Conservation (phyloP, 176 grass and related monocot species). For the Musa troglodytarum region DNA sequence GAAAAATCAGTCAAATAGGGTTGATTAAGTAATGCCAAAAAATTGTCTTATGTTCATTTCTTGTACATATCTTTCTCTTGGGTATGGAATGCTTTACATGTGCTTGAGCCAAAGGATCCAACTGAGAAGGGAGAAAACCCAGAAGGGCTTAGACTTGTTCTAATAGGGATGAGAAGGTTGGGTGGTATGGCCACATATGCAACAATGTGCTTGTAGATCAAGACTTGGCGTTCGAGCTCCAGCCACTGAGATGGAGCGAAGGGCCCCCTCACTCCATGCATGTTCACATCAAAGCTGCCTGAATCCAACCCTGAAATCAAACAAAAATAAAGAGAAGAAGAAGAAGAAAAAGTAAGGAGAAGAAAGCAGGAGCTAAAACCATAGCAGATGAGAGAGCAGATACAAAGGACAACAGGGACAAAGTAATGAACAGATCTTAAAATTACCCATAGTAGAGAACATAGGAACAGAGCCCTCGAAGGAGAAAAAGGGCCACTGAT, state of each 20-base stretch:
- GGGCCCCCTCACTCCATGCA: slow-evolving; percentile 54
- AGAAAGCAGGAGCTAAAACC: not conserved
- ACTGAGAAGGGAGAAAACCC: slow-evolving; percentile 22
- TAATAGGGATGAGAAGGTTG: slow-evolving; percentile 65
- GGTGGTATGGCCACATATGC: slow-evolving; percentile 73
- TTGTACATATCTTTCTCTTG: not conserved
- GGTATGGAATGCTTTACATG: slow-evolving; percentile 7
- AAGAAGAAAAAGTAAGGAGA: not conserved
- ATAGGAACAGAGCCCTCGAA: not conserved
- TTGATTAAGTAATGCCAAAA: not conserved
- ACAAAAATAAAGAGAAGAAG: not conserved
- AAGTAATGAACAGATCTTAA: not conserved
- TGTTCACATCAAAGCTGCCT: slow-evolving; percentile 35
- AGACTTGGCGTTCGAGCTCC: slow-evolving; percentile 86
- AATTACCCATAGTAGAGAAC: no score
- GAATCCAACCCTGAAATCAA: slow-evolving; percentile 41
- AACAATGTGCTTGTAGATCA: slow-evolving; percentile 88
- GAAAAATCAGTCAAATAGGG: not conserved
- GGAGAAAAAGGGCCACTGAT: not conserved
- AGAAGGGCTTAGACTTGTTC: slow-evolving; percentile 44
- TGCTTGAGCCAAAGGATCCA: slow-evolving; percentile 10
- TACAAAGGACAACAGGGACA: no score
- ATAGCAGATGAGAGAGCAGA: slow-evolving; percentile 3
- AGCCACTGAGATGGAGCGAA: slow-evolving; percentile 97
- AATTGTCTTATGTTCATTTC: no score